Evolutionary conservation across 371 early-diverging fungal species (phyloP).

Genomic region (Syncephalastrum monosporum): DNA sequence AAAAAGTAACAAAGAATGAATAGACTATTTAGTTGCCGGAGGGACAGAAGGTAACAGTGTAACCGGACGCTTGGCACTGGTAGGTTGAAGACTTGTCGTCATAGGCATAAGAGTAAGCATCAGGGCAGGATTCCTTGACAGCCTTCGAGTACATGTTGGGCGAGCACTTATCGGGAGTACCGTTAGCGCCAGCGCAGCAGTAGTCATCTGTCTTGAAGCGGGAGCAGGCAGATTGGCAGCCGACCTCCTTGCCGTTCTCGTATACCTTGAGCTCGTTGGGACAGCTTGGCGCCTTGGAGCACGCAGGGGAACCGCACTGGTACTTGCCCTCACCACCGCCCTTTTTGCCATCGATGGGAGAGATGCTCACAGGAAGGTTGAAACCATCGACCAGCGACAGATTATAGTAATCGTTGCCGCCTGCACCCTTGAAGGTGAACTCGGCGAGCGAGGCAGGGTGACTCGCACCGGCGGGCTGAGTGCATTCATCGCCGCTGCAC

Average conservation of each 20-base stretch:
- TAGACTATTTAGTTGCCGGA: neutral
- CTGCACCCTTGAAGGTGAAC: constrained; percentile 26
- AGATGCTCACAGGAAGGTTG: constrained; percentile 33
- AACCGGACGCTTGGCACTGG: constrained; percentile 33
- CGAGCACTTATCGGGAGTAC: constrained; percentile 27
- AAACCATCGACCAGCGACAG: constrained; percentile 47
- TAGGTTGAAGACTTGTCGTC: constrained; percentile 49
- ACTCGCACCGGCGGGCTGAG: constrained; percentile 16
- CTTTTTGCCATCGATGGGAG: constrained; percentile 14
- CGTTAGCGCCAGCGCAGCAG: constrained; percentile 34
- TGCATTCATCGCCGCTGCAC: constrained; percentile 16
- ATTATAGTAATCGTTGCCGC: constrained; percentile 41
- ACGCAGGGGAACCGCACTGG: constrained; percentile 25
- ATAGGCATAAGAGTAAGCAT: constrained; percentile 48
- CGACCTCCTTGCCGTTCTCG: constrained; percentile 32
- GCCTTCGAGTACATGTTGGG: constrained; percentile 26
- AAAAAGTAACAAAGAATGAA: too few species aligned
- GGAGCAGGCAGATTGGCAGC: constrained; percentile 37
- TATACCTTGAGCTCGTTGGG: constrained; percentile 26
- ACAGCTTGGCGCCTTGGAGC: constrained; percentile 27
- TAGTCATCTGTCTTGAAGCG: constrained; percentile 25
- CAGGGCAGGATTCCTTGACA: constrained; percentile 33
- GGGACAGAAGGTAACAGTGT: constrained; percentile 48
- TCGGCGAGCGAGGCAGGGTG: constrained; percentile 43
- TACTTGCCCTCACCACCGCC: constrained; percentile 16